Base-by-base conservation (phyloP, 768 basidiomycete genomes). In the Leccinum aurantiacum region DNA sequence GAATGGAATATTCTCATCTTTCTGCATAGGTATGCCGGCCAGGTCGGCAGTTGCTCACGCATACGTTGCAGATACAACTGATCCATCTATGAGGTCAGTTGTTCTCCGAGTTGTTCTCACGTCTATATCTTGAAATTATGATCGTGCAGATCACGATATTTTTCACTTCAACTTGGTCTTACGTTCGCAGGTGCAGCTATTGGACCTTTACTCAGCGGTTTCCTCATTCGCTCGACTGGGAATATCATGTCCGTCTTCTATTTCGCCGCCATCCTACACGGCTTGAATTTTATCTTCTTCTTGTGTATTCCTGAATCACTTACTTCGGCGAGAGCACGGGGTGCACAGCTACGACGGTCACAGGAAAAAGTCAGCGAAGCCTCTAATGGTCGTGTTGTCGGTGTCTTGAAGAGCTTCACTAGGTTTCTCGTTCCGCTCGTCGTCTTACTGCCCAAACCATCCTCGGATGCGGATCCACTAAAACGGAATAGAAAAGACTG, bases 221-320 rank as follows among this genome's bases (percentile, higher is more conserved):
- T 90, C 37, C 68, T 92, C 44, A 84, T 94, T 67, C 81, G 76
- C 37, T 65, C 73, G 24, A 89, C 87, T 1, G 81, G 80, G 6
- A 73, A 76, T 15, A 65, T 82, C 10, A 71, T 91, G 19, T 83
- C 84, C 1, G 85, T 91, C 17, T 95, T 95, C 77, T 95, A 91
- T 71, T 65, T 86, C 50, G 82, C 88, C 9, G 70, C 78, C 5
- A 62, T 68, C 9, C 60, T 85, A 7, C 86, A 90, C 62, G 24
- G 79, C 24, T 8, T 84, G 49, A 85, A 83, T 64, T 71, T 81
- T 2, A 52, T 80, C 47, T 64, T 86, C 51, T 67, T 84, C 27
- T 80, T 84, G 72, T 73, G 87, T 59, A 27, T 95, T 52, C 94
- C 94, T 0, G 93, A 97, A 72, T 91, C 92, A 0, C 79, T 94